Evolutionary conservation across 148 eudicot species (phyloP), one percentile per base, ranked within the genome.

Genomic region (Bassia scoparia): DNA sequence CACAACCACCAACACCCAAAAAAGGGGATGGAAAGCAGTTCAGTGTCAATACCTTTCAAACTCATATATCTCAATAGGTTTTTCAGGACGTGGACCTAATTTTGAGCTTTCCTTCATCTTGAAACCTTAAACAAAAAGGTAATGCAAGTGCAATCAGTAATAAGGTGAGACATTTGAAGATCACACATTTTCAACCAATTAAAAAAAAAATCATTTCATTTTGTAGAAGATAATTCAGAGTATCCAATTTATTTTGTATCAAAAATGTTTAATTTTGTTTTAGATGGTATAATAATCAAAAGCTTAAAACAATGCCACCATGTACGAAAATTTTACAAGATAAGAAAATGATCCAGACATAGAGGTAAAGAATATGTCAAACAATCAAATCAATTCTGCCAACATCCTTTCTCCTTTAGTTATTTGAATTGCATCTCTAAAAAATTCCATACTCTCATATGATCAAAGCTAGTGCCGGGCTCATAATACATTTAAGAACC

Each of bases 21-120:
- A 62, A 29, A 58, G 35, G 35, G 31, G 44, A 37, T 2, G 21
- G 49, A 58, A 37, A 46, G 44, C 44, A 63, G 53, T 63, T 50
- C 38, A 55, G 29, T 27, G 63, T 29, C 37, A 18, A 24, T 86
- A 91, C 98, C 98, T 76, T 81, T 95, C 98, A 86, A 89, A 95
- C 79, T 95, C 98, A 63, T 95, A 95, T 60, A 95, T 89, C 87
- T 95, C 93, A 67, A 95, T 89, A 74, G 97, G 91, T 81, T 89
- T 87, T 75, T 84, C 93, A 21, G 98, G 98, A 46, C 97, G 93
- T 64, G 98, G 93, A 75, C 98, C 98, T 81, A 91, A 60, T 29
- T 87, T 91, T 67, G 89, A 88, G 55, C 82, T 88, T 86, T 95
- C 98, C 81, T 91, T 91, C 69, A 91, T 76, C 79, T 85, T 89